phyloP scores from a whole-genome alignment of 768 basidiomycete species.

The Galerina marginata region DNA sequence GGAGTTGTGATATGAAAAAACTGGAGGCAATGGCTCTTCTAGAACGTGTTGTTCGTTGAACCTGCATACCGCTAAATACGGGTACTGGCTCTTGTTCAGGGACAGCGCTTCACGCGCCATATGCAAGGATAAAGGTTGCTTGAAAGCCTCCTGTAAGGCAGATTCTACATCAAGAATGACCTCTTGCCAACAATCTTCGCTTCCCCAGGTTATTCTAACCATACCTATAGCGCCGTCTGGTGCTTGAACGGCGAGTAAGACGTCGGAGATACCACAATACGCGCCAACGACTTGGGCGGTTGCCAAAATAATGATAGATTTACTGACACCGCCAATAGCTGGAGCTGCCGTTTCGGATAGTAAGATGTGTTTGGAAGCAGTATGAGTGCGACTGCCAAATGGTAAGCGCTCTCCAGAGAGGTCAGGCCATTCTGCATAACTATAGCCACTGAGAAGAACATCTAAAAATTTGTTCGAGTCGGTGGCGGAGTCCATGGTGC shows the following conservation, averaged over 20 bases:
- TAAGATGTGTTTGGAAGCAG: conserved; percentile 9
- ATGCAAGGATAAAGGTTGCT: conserved; percentile 9
- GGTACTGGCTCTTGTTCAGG: conserved; percentile 28
- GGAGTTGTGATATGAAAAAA: conserved; percentile 22
- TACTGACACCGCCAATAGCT: not conserved
- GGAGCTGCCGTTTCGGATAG: not conserved
- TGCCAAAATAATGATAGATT: conserved; percentile 24
- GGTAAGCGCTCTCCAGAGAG: conserved; percentile 34
- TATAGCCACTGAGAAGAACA: conserved; percentile 32
- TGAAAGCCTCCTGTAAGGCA: conserved; percentile 1
- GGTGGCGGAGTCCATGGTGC: no score
- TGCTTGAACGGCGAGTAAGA: conserved; percentile 31
- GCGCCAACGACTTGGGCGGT: conserved; percentile 33
- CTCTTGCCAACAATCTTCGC: conserved; percentile 27
- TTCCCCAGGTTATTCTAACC: conserved; percentile 32
- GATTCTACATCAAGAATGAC: conserved; percentile 14
- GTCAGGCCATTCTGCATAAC: conserved; percentile 36
- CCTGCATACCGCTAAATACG: conserved; percentile 31
- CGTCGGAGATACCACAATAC: conserved; percentile 35
- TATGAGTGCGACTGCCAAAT: conserved; percentile 7
- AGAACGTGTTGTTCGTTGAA: conserved; percentile 17
- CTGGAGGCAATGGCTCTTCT: conserved; percentile 21
- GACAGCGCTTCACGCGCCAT: conserved; percentile 26
- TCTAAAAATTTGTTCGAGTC: no score
- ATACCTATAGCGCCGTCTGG: conserved; percentile 12